A percentile compares a stretch with the other conserved stretches of the same genome.
Evolutionary conservation across 1,284 basidiomycete species (phyloP).

Genomic region (Coniferiporia weirii): DNA sequence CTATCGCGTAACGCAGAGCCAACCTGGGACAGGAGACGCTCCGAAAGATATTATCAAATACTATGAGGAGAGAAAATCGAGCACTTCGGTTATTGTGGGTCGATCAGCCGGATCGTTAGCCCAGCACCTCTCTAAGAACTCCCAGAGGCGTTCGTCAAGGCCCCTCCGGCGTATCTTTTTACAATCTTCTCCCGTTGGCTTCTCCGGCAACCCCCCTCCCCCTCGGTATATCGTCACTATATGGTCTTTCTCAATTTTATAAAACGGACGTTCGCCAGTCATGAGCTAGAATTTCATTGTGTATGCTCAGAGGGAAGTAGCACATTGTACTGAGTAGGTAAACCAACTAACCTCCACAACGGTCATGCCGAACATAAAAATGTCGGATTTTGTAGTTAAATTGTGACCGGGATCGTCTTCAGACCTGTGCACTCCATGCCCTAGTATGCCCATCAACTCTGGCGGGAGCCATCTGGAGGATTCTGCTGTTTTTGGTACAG

Average conservation of each 20-base stretch:
- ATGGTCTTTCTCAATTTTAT: neutral
- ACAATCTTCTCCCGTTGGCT: neutral
- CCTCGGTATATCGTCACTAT: neutral
- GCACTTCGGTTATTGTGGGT: neutral
- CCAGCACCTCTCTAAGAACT: constrained; percentile 11
- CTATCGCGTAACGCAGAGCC: too few species aligned
- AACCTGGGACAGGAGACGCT: too few species aligned
- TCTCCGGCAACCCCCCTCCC: neutral
- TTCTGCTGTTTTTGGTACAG: constrained; percentile 43
- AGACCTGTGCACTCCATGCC: constrained; percentile 28
- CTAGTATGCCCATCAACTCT: constrained; percentile 26
- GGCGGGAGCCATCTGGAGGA: constrained; percentile 43
- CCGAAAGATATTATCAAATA: too few species aligned
- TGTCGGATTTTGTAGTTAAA: constrained; percentile 39
- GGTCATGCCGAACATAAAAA: constrained; percentile 51
- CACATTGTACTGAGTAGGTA: neutral
- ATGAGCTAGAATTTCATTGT: neutral
- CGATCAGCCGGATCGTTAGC: neutral
- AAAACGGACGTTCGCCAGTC: neutral
- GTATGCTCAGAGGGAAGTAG: too few species aligned
- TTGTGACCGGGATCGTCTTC: constrained; percentile 31
- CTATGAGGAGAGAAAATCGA: neutral
- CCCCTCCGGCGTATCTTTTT: neutral
- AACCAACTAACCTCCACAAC: constrained; percentile 42
- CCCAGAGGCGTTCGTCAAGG: constrained; percentile 11